Conservation (phyloP, 441 rosid genomes). For the Erodium texanum region DNA sequence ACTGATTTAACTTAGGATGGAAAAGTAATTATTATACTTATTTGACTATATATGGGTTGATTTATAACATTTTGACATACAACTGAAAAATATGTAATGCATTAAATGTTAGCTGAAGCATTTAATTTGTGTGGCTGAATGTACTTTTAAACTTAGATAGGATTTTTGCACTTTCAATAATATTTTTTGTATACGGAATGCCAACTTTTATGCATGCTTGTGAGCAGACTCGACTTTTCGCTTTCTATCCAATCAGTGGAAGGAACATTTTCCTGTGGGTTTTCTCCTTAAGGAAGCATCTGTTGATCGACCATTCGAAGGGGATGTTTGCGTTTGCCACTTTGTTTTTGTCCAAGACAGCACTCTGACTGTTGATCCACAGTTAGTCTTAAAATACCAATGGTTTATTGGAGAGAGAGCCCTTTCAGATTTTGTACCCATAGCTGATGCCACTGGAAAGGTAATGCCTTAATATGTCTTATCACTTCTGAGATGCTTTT, state of each 20-base stretch:
- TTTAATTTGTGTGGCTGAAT: slow-evolving; percentile 23
- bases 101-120: not conserved
- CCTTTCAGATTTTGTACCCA: slow-evolving; percentile 65
- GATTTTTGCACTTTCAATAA: slow-evolving; percentile 9
- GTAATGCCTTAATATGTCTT: slow-evolving; percentile 30
- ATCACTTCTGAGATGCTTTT: not conserved
- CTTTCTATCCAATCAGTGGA: slow-evolving; percentile 85
- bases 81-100: not conserved
- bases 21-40: not conserved
- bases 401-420: slow-evolving; percentile 78
- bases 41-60: not conserved
- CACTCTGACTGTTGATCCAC: slow-evolving; percentile 39
- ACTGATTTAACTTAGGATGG: not conserved
- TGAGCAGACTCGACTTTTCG: slow-evolving; percentile 67
- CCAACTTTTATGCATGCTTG: slow-evolving; percentile 17
- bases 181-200: slow-evolving; percentile 9
- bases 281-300: slow-evolving; percentile 71
- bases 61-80: not conserved
- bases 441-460: slow-evolving; percentile 69
- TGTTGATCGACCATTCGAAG: slow-evolving; percentile 86
- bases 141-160: slow-evolving; percentile 11
- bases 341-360: slow-evolving; percentile 59
- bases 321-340: slow-evolving; percentile 75
- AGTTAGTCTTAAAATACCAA: slow-evolving; percentile 60
- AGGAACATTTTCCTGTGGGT: slow-evolving; percentile 60